These are phyloP conservation scores for Medicago arabica DNA, from an alignment of 306 rosid species.

Conservation along the genomic window DNA sequence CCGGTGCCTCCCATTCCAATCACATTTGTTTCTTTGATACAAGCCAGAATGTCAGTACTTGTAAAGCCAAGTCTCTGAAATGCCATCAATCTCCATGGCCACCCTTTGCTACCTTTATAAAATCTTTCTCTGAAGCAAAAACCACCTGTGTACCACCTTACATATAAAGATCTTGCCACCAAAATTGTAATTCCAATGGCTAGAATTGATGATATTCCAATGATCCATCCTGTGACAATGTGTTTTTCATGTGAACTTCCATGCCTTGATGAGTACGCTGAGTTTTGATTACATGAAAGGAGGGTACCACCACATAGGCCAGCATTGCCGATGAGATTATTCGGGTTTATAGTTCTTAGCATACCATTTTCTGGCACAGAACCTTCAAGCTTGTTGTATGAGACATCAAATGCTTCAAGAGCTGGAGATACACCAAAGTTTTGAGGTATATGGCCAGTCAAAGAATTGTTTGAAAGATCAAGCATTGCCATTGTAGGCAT, in stretches of 20 bases:
- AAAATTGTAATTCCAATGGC: slow-evolving; percentile 57
- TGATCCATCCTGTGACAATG: slow-evolving; percentile 65
- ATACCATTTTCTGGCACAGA: slow-evolving; percentile 85
- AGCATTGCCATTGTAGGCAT: slow-evolving; percentile 87
- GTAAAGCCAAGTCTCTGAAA: slow-evolving; percentile 89
- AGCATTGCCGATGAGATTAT: slow-evolving; percentile 73
- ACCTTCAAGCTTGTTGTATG: slow-evolving; percentile 85
- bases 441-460: slow-evolving; percentile 81
- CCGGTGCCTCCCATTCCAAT: slow-evolving; percentile 95
- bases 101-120: slow-evolving; percentile 74
- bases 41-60: slow-evolving; percentile 76
- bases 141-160: slow-evolving; percentile 75
- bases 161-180: slow-evolving; percentile 60
- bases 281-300: slow-evolving; percentile 65
- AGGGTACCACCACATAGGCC: slow-evolving; percentile 83
- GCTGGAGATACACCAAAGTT: slow-evolving; percentile 92
- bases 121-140: slow-evolving; percentile 66
- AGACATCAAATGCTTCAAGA: slow-evolving; percentile 77
- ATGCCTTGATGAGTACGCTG: slow-evolving; percentile 48
- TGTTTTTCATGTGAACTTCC: slow-evolving; percentile 58
- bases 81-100: slow-evolving; percentile 98
- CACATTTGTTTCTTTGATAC: slow-evolving; percentile 86
- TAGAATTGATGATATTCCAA: slow-evolving; percentile 72
- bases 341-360: slow-evolving; percentile 78
- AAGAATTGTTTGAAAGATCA: slow-evolving; percentile 93